phyloP scores from a whole-genome alignment of 1,284 basidiomycete species.

The Cutaneotrichosporon curvatum region DNA sequence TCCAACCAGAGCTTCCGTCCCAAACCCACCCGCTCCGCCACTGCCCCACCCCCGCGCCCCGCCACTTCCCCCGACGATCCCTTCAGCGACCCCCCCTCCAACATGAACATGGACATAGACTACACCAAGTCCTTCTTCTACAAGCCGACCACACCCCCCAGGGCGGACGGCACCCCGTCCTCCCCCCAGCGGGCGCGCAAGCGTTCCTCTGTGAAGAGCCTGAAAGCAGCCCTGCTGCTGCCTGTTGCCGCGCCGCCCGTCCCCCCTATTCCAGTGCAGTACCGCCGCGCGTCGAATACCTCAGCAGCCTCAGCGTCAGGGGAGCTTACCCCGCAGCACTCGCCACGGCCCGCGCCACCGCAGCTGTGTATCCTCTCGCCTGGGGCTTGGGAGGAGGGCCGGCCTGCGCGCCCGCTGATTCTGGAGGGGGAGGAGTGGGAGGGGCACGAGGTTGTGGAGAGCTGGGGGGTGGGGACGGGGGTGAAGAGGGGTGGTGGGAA shows the following conservation, averaged over 20 bases:
- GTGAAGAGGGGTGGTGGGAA: too few relatives aligned
- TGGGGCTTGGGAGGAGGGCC: constrained; percentile 37
- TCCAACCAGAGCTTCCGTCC: neutral
- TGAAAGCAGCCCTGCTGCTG: constrained; percentile 34
- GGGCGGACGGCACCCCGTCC: neutral
- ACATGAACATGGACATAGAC: constrained; percentile 27
- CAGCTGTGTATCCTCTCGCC: constrained; percentile 39
- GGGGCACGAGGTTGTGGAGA: constrained; percentile 13
- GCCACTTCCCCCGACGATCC: constrained; percentile 1
- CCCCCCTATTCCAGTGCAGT: constrained; percentile 30
- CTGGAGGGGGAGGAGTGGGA: constrained; percentile 46
- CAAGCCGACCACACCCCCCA: constrained; percentile 41
- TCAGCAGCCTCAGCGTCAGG: too few relatives aligned
- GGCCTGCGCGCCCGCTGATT: constrained; percentile 34
- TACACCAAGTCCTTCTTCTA: constrained; percentile 47
- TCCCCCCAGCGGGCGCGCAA: constrained; percentile 1
- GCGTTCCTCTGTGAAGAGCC: constrained; percentile 41
- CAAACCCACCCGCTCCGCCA: too few relatives aligned
- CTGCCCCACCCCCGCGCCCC: neutral
- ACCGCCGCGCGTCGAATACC: constrained; percentile 3
- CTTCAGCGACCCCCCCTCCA: constrained; percentile 9
- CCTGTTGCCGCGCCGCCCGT: constrained; percentile 34
- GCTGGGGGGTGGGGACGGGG: constrained; percentile 13
- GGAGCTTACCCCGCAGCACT: constrained; percentile 5
- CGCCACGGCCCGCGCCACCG: constrained; percentile 22